Conservation (phyloP, 202 grass and related monocot genomes). For the Hordeum pubiflorum region DNA sequence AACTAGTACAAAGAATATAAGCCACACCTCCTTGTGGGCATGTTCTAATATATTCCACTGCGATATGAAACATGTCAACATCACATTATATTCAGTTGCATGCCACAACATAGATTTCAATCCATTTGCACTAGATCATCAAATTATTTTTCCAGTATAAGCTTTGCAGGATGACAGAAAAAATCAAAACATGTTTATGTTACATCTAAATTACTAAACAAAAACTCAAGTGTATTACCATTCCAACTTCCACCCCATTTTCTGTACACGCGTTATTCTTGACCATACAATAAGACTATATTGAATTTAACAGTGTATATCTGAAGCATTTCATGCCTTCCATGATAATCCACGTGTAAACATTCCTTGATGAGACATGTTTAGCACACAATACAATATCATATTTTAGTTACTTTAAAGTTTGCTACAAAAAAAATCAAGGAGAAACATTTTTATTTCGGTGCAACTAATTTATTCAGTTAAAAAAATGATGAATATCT, state of each 20-base stretch:
- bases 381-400: not conserved
- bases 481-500: not conserved
- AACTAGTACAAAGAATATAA: constrained; percentile 19
- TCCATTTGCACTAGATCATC: constrained; percentile 13
- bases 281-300: not conserved
- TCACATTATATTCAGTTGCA: not conserved
- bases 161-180: constrained; percentile 12
- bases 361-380: not conserved
- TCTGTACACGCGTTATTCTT: not conserved
- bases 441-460: not conserved
- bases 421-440: no score
- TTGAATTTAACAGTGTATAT: not conserved
- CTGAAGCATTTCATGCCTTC: constrained; percentile 4
- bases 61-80: not conserved
- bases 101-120: not conserved
- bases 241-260: not conserved
- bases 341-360: not conserved
- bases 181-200: not conserved
- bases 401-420: not conserved
- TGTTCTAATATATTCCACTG: constrained; percentile 6
- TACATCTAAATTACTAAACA: not conserved
- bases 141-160: not conserved
- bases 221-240: not conserved
- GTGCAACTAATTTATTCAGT: not conserved
- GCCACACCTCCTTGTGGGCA: not conserved